phyloP scores from a whole-genome alignment of 1,284 basidiomycete genomes.

The Prillingera fragicola region DNA sequence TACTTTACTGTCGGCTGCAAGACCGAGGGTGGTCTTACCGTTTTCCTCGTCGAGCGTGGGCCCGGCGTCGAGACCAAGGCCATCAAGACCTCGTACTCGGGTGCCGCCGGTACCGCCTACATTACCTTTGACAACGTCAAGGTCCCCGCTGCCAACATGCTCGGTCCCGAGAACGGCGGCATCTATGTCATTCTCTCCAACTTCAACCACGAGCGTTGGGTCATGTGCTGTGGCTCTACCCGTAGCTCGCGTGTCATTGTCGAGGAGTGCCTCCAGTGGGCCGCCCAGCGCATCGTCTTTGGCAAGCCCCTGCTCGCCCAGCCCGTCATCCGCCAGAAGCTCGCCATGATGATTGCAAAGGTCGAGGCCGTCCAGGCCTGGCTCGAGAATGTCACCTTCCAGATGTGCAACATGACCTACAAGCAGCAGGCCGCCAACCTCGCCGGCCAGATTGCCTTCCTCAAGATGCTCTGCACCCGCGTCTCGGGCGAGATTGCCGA shows the following conservation, averaged over 20 bases:
- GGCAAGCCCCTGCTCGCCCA: slow-evolving; percentile 77
- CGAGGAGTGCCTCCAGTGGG: slow-evolving; percentile 56
- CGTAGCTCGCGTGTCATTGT: slow-evolving; percentile 42
- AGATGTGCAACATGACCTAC: slow-evolving; percentile 74
- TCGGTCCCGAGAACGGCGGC: slow-evolving; percentile 77
- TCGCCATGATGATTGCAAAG: slow-evolving; percentile 79
- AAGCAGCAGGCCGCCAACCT: slow-evolving; percentile 59
- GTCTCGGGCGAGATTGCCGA: slow-evolving; percentile 50
- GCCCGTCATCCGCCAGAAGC: slow-evolving; percentile 74
- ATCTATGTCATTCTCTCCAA: slow-evolving; percentile 64
- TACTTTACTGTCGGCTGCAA: slow-evolving; percentile 36
- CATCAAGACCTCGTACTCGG: slow-evolving; percentile 80
- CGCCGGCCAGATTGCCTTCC: slow-evolving; percentile 49
- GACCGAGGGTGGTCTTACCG: slow-evolving; percentile 72
- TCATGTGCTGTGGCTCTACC: slow-evolving; percentile 46
- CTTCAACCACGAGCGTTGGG: slow-evolving; percentile 47
- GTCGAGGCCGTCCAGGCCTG: slow-evolving; percentile 78
- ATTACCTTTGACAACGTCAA: slow-evolving; percentile 74
- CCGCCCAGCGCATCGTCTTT: slow-evolving; percentile 71
- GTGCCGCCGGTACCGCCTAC: slow-evolving; percentile 74
- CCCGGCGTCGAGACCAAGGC: slow-evolving; percentile 77
- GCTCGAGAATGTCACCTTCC: slow-evolving; percentile 83
- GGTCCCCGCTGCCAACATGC: slow-evolving; percentile 76
- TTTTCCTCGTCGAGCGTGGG: slow-evolving; percentile 71
- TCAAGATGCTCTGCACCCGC: slow-evolving; percentile 58